Evolutionary conservation across 2,329 filamentous ascomycete species (phyloP).

Genomic region (Penicillium sp.): DNA sequence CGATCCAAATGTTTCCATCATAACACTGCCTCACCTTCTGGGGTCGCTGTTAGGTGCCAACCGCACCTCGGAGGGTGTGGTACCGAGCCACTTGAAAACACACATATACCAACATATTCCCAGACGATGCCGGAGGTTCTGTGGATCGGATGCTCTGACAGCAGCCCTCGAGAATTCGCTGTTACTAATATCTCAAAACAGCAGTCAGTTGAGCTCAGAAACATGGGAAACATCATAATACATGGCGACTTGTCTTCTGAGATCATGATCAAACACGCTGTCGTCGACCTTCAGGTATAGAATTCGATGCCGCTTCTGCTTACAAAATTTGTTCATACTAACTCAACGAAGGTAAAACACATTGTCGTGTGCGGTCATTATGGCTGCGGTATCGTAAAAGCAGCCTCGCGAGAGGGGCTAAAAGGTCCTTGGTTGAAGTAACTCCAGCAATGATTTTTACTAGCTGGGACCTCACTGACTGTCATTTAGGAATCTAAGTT

Average conservation of each 20-base stretch:
- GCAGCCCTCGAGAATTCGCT: conserved; percentile 16
- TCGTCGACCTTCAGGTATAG: conserved; percentile 11
- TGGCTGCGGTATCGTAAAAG: conserved; percentile 20
- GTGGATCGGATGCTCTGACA: conserved; percentile 26
- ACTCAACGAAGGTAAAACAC: conserved; percentile 12
- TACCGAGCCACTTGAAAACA: not conserved
- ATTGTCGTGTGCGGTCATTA: conserved; percentile 27
- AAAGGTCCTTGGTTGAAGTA: conserved; percentile 22
- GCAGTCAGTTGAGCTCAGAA: conserved; percentile 21
- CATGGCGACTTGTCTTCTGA: conserved; percentile 22
- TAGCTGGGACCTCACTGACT: too few species aligned
- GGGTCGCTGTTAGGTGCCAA: not conserved
- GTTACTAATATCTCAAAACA: conserved; percentile 11
- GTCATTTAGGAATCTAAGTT: conserved; percentile 16
- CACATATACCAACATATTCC: conserved; percentile 15
- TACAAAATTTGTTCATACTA: not conserved
- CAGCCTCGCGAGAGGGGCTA: conserved; percentile 14
- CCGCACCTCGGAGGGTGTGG: not conserved
- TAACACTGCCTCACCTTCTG: not conserved
- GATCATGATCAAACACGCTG: conserved; percentile 19
- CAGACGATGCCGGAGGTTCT: conserved; percentile 14
- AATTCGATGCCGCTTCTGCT: too few species aligned
- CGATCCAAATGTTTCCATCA: not conserved
- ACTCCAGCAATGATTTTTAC: not conserved
- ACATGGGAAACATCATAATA: conserved; percentile 25